Conservation (phyloP, 2,329 filamentous ascomycete genomes). For the Fusarium xyrophilum region DNA sequence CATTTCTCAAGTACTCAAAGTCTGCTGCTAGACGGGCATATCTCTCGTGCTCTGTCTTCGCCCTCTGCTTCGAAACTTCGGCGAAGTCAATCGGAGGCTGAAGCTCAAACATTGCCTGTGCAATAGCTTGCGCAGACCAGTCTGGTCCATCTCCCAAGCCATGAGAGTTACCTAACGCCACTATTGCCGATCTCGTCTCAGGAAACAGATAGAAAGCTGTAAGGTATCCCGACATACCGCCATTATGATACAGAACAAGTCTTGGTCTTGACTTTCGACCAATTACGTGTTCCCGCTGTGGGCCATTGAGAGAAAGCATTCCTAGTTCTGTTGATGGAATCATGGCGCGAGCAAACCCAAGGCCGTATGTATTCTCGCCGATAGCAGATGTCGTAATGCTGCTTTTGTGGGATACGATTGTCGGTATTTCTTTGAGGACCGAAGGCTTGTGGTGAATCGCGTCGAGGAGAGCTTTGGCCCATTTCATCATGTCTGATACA, state of each 20-base stretch:
- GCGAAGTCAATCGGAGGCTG: neutral
- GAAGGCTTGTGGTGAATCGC: neutral
- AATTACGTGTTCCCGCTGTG: neutral
- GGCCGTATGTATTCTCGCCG: neutral
- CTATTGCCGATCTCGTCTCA: neutral
- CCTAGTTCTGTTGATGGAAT: neutral
- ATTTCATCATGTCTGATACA: neutral
- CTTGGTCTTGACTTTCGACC: accelerated
- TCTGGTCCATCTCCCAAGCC: neutral
- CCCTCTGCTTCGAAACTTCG: neutral
- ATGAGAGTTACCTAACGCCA: neutral
- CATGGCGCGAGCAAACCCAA: neutral
- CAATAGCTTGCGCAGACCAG: neutral
- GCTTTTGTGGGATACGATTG: neutral
- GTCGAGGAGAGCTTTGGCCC: neutral
- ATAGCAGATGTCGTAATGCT: neutral
- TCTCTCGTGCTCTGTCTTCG: neutral
- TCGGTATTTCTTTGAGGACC: accelerated
- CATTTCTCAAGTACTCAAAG: neutral
- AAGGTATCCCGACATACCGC: neutral
- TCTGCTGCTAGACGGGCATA: accelerated
- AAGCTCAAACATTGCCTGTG: neutral
- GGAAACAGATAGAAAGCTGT: neutral
- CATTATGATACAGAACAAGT: neutral
- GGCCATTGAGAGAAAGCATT: neutral